Base-by-base conservation (phyloP, 768 basidiomycete species). In the Lactarius akahatsu region DNA sequence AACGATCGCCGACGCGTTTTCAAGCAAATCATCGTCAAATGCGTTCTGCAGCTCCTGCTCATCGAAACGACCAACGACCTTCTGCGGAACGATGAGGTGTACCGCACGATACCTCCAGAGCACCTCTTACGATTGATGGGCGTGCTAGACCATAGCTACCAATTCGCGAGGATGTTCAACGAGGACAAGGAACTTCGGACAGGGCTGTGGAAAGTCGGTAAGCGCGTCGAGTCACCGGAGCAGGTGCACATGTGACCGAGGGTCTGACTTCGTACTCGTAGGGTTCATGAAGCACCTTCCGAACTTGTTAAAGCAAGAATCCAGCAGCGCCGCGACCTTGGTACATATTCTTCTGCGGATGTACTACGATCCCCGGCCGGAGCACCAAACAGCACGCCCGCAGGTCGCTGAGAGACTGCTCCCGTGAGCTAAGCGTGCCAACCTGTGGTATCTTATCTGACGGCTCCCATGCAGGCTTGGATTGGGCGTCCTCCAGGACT, bases 271-370 rank as follows among this genome's bases (percentile, higher is more conserved):
- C 9, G 16, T 4, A 8, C 3, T 54, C 20, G 15, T 66, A 98
- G 96, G 97, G 8, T 99, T 99, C 80, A 99, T 99, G 97, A 97
- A 98, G 75, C 97, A 99, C 75, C 79, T 98, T 36, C 97, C 97
- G 0, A 99, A 99, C 78, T 84, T 99, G 50, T 79, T 99, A 62
- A 98, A 98, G 76, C 97, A 99, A 73, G 97, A 99, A 77, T 98
- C 96, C 16, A 97, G 93, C 68, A 96, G 94, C 73, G 97, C 97
- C 58, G 86, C 96, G 2, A 98, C 95, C 0, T 81, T 98, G 43
- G 94, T 98, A 54, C 94, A 95, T 72, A 87, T 98, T 10, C 80
- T 98, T 36, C 78, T 97, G 52, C 84, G 91, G 38, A 97, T 99
- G 96, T 97, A 98, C 75, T 89, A 89, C 64, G 97, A 98, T 76